Conservation (phyloP, 2,329 filamentous ascomycete species). For the Hymenoscyphus repandus region DNA sequence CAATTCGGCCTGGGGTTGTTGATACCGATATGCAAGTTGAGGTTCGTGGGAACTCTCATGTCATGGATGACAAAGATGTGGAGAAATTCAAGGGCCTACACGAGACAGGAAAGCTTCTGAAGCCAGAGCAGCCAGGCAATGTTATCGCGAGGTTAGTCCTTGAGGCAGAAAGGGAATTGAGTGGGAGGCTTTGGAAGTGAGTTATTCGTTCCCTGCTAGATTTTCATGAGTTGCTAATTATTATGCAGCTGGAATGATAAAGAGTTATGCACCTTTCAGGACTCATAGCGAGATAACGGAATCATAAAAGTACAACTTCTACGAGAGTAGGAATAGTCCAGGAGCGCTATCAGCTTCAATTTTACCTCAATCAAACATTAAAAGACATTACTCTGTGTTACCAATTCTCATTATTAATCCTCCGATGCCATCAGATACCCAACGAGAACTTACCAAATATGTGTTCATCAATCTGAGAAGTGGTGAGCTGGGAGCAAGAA, state of each 20-base stretch:
- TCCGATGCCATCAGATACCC: too few relatives aligned
- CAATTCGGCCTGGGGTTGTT: constrained; percentile 73
- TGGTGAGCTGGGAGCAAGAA: too few relatives aligned
- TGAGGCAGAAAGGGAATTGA: constrained; percentile 59
- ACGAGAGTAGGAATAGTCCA: too few relatives aligned
- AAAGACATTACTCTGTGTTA: too few relatives aligned
- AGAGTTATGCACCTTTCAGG: constrained; percentile 50
- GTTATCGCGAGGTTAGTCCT: constrained; percentile 79
- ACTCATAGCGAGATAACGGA: too few relatives aligned
- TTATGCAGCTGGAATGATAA: constrained; percentile 45
- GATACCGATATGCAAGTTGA: constrained; percentile 89
- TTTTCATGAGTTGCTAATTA: background rate
- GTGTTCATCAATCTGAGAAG: too few relatives aligned
- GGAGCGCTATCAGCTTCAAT: too few relatives aligned
- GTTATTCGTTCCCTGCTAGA: constrained; percentile 24
- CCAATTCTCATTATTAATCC: too few relatives aligned
- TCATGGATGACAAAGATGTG: constrained; percentile 53
- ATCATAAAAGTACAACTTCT: too few relatives aligned
- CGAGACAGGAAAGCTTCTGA: constrained; percentile 65
- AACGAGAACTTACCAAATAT: too few relatives aligned
- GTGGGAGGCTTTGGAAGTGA: constrained; percentile 69
- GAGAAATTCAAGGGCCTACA: constrained; percentile 65
- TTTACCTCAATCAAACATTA: too few relatives aligned
- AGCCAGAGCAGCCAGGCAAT: constrained; percentile 76
- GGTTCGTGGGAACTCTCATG: constrained; percentile 63